Evolutionary conservation across 2,329 filamentous ascomycete species (phyloP).

Genomic region (Lachnum nothofagi): DNA sequence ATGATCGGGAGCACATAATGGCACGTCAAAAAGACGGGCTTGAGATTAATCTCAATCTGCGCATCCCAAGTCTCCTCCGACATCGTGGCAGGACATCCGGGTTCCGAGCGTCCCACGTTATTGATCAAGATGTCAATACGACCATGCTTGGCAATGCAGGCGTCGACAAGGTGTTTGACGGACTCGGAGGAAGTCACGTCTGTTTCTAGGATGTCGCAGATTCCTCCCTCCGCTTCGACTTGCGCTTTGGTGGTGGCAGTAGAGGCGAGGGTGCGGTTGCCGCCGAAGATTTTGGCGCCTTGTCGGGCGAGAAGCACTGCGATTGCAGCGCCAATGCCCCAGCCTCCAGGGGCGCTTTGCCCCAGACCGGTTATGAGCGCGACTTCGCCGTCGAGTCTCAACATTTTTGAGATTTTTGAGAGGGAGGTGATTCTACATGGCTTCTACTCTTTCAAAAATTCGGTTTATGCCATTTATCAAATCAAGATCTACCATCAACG

Average conservation of each 20-base stretch:
- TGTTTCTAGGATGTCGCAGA: conserved; percentile 30
- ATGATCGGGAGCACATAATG: conserved; percentile 51
- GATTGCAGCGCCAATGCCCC: conserved; percentile 48
- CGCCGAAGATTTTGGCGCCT: conserved; percentile 47
- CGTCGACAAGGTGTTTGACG: conserved; percentile 48
- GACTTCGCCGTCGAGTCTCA: conserved; percentile 37
- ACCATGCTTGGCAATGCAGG: conserved; percentile 47
- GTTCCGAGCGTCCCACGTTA: conserved; percentile 54
- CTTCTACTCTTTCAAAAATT: neutral
- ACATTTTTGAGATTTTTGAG: conserved; percentile 24
- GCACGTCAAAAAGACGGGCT: conserved; percentile 49
- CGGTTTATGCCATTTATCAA: neutral
- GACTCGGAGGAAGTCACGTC: conserved; percentile 49
- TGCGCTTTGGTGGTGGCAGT: conserved; percentile 38
- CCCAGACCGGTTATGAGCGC: conserved; percentile 44
- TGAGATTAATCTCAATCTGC: conserved; percentile 52
- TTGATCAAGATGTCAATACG: conserved; percentile 57
- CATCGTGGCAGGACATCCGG: conserved; percentile 46
- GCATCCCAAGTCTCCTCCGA: conserved; percentile 46
- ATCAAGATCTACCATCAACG: neutral
- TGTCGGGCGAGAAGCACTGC: conserved; percentile 44
- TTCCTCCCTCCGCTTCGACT: conserved; percentile 30
- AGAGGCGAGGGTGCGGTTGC: conserved; percentile 41
- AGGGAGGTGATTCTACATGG: no score
- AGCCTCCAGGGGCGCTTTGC: conserved; percentile 37